Conservation (phyloP, 139 green algal genomes). For the Chlamydomonas sphaeroides region DNA sequence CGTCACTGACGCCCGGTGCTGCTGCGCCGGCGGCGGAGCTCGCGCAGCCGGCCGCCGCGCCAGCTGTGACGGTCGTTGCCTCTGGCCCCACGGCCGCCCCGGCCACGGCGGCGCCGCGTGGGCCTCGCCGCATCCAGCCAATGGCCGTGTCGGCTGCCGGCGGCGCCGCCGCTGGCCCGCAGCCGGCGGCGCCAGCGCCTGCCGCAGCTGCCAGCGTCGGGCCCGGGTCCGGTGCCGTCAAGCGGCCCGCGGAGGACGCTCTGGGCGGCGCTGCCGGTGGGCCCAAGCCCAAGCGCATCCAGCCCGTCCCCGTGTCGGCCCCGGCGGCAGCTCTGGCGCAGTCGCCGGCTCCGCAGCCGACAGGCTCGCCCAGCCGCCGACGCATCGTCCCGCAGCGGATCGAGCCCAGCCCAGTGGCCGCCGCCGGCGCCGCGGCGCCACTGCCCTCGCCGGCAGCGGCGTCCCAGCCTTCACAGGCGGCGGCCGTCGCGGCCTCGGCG, state of each 20-base stretch:
- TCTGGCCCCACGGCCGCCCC: slow-evolving; percentile 6
- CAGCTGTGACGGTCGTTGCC: neutral
- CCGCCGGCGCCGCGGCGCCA: neutral
- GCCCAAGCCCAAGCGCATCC: slow-evolving; percentile 37
- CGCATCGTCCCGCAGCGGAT: slow-evolving; percentile 25
- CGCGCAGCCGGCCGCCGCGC: too few species aligned
- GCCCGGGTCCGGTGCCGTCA: too few species aligned
- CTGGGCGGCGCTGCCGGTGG: neutral
- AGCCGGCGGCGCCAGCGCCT: neutral
- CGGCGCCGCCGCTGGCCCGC: neutral
- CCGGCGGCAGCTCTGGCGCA: too few species aligned
- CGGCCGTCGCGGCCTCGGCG: neutral
- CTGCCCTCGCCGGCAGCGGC: neutral
- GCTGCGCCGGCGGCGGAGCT: neutral
- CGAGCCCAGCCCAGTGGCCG: neutral
- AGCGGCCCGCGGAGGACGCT: neutral
- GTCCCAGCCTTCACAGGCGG: neutral
- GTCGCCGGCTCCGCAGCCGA: neutral
- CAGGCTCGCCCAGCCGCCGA: neutral
- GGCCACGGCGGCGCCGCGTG: neutral
- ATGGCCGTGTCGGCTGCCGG: neutral
- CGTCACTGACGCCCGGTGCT: neutral
- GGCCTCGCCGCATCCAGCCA: neutral
- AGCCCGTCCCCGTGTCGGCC: slow-evolving; percentile 11
- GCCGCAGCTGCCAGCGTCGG: too few species aligned